Evolutionary conservation across 1,139 yeast species (phyloP).

Genomic region (Lodderomyces theae): DNA sequence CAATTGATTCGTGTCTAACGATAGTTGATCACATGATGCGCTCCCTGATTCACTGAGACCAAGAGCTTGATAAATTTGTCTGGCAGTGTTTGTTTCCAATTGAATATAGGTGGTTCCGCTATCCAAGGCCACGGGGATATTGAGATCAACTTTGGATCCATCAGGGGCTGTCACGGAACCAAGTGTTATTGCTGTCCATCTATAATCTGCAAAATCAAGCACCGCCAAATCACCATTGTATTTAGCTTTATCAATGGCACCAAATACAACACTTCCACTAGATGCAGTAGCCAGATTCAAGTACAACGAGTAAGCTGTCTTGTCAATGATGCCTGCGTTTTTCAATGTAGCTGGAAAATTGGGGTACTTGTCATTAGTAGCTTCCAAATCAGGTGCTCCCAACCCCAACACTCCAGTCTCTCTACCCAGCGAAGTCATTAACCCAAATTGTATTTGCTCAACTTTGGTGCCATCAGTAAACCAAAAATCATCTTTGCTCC

Average conservation of each 20-base stretch:
- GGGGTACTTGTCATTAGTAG: constrained; percentile 18
- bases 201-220: constrained; percentile 17
- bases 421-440: constrained; percentile 12
- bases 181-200: neutral
- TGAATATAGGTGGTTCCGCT: constrained; percentile 3
- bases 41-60: neutral
- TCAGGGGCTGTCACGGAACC: neutral
- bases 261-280: constrained; percentile 26
- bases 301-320: constrained; percentile 35
- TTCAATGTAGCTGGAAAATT: constrained; percentile 31
- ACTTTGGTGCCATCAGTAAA: constrained; percentile 13
- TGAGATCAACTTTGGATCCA: constrained; percentile 1
- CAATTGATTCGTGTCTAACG: constrained; percentile 1
- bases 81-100: constrained; percentile 1
- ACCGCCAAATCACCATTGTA: constrained; percentile 38
- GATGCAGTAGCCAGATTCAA: constrained; percentile 21
- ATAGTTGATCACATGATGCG: constrained; percentile 2
- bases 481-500: constrained; percentile 47
- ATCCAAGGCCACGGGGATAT: constrained; percentile 1
- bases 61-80: constrained; percentile 3
- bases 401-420: constrained; percentile 21
- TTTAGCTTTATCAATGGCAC: constrained; percentile 30
- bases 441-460: constrained; percentile 18
- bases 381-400: constrained; percentile 15
- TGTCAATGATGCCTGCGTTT: constrained; percentile 45